phyloP scores from a whole-genome alignment of 2,329 filamentous ascomycete species.

The Aulographum hederae region DNA sequence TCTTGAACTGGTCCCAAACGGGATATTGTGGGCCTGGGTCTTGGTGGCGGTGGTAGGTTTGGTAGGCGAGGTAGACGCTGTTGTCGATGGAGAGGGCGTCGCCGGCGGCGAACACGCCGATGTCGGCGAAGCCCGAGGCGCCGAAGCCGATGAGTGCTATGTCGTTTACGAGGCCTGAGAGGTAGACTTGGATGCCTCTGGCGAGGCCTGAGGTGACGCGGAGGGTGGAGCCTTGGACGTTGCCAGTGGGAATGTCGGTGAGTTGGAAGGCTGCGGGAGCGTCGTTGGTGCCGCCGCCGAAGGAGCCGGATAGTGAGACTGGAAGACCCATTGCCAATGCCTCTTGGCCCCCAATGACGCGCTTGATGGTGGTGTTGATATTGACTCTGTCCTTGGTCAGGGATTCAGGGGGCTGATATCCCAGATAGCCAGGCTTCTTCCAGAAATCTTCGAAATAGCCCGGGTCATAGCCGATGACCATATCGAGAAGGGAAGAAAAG shows the following conservation, averaged over 20 bases:
- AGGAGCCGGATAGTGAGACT: not conserved
- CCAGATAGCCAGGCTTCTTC: slow-evolving; percentile 5
- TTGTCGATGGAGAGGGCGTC: slow-evolving; percentile 1
- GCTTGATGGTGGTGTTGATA: slow-evolving; percentile 2
- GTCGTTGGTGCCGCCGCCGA: not conserved
- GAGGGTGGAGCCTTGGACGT: not conserved
- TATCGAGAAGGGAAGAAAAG: slow-evolving; percentile 1
- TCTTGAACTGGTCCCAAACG: slow-evolving; percentile 1
- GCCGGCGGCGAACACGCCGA: not conserved
- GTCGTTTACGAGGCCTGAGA: not conserved
- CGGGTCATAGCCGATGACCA: slow-evolving; percentile 1
- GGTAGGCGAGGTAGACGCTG: not conserved
- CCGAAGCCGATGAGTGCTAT: slow-evolving; percentile 1
- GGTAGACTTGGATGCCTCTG: not conserved
- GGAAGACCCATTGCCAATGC: not conserved
- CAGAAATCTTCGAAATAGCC: slow-evolving; percentile 5
- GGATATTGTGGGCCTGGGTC: slow-evolving; percentile 1
- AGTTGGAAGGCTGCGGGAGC: not conserved
- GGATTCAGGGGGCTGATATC: slow-evolving; percentile 1
- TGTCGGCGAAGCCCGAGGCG: not conserved
- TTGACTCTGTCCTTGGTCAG: slow-evolving; percentile 2
- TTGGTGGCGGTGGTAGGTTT: slow-evolving; percentile 1
- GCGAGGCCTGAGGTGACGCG: not conserved
- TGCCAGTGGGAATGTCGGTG: not conserved
- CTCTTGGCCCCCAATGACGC: not conserved